Evolutionary conservation across 2,329 filamentous ascomycete genomes (phyloP), one percentile per base, ranked within the genome.

Genomic region (Scedosporium aurantiacum): DNA sequence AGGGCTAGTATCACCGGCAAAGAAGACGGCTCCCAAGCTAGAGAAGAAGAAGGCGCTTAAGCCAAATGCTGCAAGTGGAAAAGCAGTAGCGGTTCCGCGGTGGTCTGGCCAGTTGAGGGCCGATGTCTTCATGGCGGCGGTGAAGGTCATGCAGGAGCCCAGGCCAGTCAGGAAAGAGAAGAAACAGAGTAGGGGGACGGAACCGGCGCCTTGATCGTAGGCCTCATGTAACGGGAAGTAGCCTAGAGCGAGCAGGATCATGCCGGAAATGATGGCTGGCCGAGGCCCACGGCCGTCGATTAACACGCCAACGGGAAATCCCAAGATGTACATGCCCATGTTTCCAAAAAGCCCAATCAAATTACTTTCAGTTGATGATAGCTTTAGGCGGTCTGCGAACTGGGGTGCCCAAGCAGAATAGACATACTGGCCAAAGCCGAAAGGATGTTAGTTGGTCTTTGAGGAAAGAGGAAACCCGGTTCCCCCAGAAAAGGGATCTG

Each of bases 391-490:
- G 69, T 95, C 87, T 58, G 92, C 91, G 71, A 97, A 97, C 75
- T 97, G 92, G 21, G 94, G 94, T 14, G 90, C 91, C 92, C 94
- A 99, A 74, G 93, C 93, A 61, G 91, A 97, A 75, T 97, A 99
- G 70, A 92, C 93, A 83, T 99, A 97, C 91, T 97, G 70, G 58
- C 59, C 16, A 41, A 58, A 52, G 43, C 60, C 41, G 52, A 45
- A 23, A 23, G 60, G 56, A 3, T 37, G 66, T 57, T 25, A 61
- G 47, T 61, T 28, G 59, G n/a, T 21, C 21, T 25, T 10, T 43
- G 28, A 25, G 40, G 12, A 25, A 25, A 40, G 23, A 32, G 25
- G 56, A 37, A 27, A 10, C 45, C 27, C 21, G 10, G 37, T 10
- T 16, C 27, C 8, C 8, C 7, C 21, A 32, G 21, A 18, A 28